Evolutionary conservation across 176 grass and related monocot genomes (phyloP).

Genomic region (Oryza longistaminata): DNA sequence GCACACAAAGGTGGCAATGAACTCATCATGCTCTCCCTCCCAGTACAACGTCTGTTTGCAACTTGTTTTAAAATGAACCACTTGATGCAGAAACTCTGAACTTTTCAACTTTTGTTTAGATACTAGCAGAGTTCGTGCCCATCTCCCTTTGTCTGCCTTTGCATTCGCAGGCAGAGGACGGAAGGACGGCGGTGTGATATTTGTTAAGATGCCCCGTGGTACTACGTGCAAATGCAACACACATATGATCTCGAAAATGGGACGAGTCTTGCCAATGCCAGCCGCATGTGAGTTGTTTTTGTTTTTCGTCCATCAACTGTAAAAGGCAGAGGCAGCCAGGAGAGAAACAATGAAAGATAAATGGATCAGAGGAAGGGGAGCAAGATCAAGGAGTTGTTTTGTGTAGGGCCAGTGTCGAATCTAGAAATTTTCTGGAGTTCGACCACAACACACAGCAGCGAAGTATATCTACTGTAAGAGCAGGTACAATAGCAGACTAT

Average conservation of each 20-base stretch:
- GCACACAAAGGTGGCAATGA: background rate
- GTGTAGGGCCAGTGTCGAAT: background rate
- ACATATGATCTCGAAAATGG: background rate
- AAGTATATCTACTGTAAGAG: no score
- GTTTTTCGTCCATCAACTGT: background rate
- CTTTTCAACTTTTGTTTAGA: background rate
- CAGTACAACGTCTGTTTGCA: constrained; percentile 11
- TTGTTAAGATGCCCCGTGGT: background rate
- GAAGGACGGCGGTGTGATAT: background rate
- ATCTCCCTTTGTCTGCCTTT: background rate
- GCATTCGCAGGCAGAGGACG: background rate
- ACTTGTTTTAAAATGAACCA: background rate
- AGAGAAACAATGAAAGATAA: background rate
- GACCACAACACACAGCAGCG: no score
- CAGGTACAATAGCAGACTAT: no score
- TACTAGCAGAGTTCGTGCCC: constrained; percentile 7
- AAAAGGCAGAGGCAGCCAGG: background rate
- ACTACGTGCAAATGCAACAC: background rate
- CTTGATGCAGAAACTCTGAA: background rate
- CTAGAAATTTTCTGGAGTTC: no score
- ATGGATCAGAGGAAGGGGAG: background rate
- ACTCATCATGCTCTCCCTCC: constrained; percentile 1
- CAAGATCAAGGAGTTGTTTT: background rate
- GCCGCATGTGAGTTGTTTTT: background rate
- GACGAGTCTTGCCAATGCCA: background rate